Evolutionary conservation across 2,329 filamentous ascomycete genomes (phyloP).

Genomic region (Sporothrix pseudoabietina): DNA sequence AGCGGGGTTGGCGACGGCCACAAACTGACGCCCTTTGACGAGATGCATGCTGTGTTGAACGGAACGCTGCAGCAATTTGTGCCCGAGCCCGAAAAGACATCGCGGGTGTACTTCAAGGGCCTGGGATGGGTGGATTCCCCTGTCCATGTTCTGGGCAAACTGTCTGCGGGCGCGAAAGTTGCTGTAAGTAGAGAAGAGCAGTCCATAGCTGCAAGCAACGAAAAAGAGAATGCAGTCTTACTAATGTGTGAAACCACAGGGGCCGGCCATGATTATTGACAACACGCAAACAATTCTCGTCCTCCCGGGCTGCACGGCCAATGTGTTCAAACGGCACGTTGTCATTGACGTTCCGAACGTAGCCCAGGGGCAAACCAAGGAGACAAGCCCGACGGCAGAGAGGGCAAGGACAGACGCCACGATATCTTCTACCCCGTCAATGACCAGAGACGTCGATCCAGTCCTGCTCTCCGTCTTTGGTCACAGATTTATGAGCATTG

Average conservation of each 20-base stretch:
- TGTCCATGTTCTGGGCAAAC: no score
- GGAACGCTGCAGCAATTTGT: no score
- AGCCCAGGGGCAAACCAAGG: no score
- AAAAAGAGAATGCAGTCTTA: no score
- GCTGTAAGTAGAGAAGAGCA: not conserved
- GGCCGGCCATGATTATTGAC: conserved; percentile 84
- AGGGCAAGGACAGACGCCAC: no score
- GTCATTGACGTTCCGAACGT: conserved; percentile 63
- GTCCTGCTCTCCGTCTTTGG: conserved; percentile 48
- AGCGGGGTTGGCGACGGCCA: not conserved
- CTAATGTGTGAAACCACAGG: conserved; percentile 50
- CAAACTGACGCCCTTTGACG: no score
- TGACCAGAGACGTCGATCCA: conserved; percentile 60
- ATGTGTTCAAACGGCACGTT: conserved; percentile 82
- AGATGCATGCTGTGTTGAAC: no score
- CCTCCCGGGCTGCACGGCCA: conserved; percentile 71
- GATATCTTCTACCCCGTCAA: no score
- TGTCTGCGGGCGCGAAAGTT: no score
- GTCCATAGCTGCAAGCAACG: conserved; percentile 63
- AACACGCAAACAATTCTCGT: conserved; percentile 90
- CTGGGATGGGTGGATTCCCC: no score
- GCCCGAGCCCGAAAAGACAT: no score
- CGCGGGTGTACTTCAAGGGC: no score
- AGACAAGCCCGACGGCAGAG: conserved; percentile 44
- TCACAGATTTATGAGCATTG: conserved; percentile 29